Evolutionary conservation across 2,329 filamentous ascomycete genomes (phyloP).

Genomic region (Reticulascus tulasneorum): DNA sequence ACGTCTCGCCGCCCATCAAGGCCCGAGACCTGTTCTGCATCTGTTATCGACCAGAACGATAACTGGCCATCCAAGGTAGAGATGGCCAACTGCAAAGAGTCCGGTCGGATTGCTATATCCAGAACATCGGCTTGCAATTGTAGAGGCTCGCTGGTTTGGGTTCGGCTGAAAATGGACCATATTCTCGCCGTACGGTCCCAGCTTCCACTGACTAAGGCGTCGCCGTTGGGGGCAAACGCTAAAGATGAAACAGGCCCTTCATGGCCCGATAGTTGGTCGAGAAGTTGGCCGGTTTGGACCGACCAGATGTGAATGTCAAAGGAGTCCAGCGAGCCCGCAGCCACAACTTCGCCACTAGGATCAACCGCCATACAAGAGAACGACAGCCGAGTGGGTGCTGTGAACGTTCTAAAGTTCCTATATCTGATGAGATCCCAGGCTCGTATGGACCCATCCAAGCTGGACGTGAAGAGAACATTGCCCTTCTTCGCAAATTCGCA

Average conservation of each 20-base stretch:
- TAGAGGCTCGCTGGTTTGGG: slow-evolving; percentile 90
- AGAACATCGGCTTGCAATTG: slow-evolving; percentile 90
- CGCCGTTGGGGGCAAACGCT: slow-evolving; percentile 83
- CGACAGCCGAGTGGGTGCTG: slow-evolving; percentile 82
- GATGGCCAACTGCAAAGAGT: slow-evolving; percentile 85
- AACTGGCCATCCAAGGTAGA: slow-evolving; percentile 91
- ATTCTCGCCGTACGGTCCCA: slow-evolving; percentile 96
- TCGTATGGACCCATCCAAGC: slow-evolving; percentile 87
- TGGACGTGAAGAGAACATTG: slow-evolving; percentile 93
- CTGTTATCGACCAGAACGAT: slow-evolving; percentile 89
- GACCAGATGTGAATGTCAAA: slow-evolving; percentile 99
- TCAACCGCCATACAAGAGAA: slow-evolving; percentile 97
- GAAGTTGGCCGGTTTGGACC: slow-evolving; percentile 91
- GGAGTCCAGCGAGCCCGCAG: slow-evolving; percentile 89
- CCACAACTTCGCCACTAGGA: slow-evolving; percentile 92
- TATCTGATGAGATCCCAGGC: slow-evolving; percentile 97
- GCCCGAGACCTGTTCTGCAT: slow-evolving; percentile 80
- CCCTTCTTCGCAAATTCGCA: slow-evolving; percentile 94
- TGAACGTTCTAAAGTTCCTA: slow-evolving; percentile 96
- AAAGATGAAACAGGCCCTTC: slow-evolving; percentile 89
- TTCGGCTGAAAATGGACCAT: slow-evolving; percentile 92
- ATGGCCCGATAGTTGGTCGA: slow-evolving; percentile 87
- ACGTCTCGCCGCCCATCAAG: slow-evolving; percentile 89
- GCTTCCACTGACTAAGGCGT: slow-evolving; percentile 80
- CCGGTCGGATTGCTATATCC: slow-evolving; percentile 80